Evolutionary conservation across 805 yeast genomes (phyloP), one percentile per base, ranked within the genome.

Genomic region (Ogataea minuta): DNA sequence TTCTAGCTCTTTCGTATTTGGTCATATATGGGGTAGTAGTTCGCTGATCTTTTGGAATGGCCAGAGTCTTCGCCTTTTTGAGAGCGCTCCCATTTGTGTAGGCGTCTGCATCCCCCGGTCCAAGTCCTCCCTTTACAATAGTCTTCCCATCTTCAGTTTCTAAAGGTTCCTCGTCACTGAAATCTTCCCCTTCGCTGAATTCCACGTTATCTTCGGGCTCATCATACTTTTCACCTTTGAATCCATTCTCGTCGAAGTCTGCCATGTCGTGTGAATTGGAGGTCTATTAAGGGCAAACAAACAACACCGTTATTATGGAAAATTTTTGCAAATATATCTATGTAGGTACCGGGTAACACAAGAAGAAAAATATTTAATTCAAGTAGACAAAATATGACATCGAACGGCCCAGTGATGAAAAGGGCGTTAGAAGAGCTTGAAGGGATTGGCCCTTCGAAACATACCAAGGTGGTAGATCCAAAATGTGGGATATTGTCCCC

Each of bases 11-110:
- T 71, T 93, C 99, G 63, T 93, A 93, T 61, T 95, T 93, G 42
- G 99, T 93, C 98, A 93, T 90, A 63, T 91, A 93, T 38, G 99
- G 99, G 4, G 99, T 93, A 10, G 99, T 93, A 19, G 89, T 76
- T 64, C 99, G 79, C 49, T 85, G 70, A 15, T 87, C 95, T 53
- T 77, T 86, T 41, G 96, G 85, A 44, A 93, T 88, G 13, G 97
- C 95, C 56, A 87, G 77, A 6, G 50, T 51, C 32, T 49, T 52
- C 23, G 28, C 31, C 36, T 45, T 53, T 14, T 72, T 78, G 56
- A 74, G 75, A 46, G 56, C 48, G 43, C 55, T 54, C 42, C 55
- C 58, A 39, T 47, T 49, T 29, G 60, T 54, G 42, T 39, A 39
- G 33, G 43, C 38, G 21, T 62, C 66, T 28, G 60, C 66, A 25